Evolutionary conservation across 768 basidiomycete species (phyloP).

Genomic region (Solioccasus polychromus): DNA sequence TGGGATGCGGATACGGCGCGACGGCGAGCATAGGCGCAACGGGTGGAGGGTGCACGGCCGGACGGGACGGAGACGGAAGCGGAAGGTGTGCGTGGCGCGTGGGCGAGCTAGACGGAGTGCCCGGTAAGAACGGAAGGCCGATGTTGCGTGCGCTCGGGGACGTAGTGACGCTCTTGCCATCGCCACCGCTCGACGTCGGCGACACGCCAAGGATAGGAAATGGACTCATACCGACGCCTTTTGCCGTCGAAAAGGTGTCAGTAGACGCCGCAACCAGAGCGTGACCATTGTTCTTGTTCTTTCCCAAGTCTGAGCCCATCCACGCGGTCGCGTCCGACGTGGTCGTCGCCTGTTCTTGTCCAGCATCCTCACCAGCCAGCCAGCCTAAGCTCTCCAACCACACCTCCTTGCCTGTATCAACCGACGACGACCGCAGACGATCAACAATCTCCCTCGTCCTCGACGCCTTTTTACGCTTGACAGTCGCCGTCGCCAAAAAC

Average conservation of each 20-base stretch:
- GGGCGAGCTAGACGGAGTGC: not conserved
- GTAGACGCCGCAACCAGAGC: not conserved
- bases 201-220: constrained; percentile 22
- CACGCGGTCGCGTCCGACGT: not conserved
- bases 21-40: constrained; percentile 16
- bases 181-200: not conserved
- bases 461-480: constrained; percentile 25
- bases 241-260: too few species aligned
- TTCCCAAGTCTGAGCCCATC: constrained; percentile 2
- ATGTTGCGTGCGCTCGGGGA: constrained; percentile 5
- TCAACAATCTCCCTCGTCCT: constrained; percentile 31
- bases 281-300: not conserved
- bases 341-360: constrained; percentile 1
- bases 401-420: constrained; percentile 19
- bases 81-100: not conserved
- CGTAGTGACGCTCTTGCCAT: constrained; percentile 5
- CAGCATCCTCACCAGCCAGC: constrained; percentile 7
- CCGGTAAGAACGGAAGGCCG: not conserved
- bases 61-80: constrained; percentile 14
- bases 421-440: constrained; percentile 23
- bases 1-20: constrained; percentile 16
- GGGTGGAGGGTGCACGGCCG: constrained; percentile 4
- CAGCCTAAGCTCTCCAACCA: constrained; percentile 13
- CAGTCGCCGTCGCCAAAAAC: constrained; percentile 17
- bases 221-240: constrained; percentile 7